Conservation (phyloP, 2,329 filamentous ascomycete genomes). For the Neofusicoccum ribis region DNA sequence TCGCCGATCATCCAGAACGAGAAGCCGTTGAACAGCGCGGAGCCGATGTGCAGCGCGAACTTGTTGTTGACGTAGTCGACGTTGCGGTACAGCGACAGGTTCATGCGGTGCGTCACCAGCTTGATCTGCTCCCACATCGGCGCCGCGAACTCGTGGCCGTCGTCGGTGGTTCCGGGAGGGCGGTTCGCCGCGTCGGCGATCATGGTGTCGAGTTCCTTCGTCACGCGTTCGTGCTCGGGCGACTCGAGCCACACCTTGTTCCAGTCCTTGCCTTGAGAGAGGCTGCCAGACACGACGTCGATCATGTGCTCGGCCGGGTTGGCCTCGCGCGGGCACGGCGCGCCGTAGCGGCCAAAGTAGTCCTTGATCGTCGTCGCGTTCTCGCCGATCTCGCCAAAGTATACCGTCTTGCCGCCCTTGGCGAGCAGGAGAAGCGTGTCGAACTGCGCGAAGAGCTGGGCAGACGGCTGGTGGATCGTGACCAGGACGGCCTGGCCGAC, state of each 20-base stretch:
- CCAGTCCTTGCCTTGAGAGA: conserved; percentile 34
- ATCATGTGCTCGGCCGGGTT: conserved; percentile 74
- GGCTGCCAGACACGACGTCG: conserved; percentile 55
- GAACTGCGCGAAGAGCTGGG: conserved; percentile 78
- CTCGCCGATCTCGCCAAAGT: conserved; percentile 76
- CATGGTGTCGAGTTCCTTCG: conserved; percentile 38
- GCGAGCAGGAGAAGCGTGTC: conserved; percentile 75
- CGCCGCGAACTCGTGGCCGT: conserved; percentile 41
- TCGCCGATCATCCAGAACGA: conserved; percentile 21
- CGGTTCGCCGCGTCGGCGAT: conserved; percentile 41
- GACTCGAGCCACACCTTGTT: conserved; percentile 40
- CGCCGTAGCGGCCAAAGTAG: conserved; percentile 50
- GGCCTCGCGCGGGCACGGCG: conserved; percentile 52
- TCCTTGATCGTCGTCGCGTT: conserved; percentile 67
- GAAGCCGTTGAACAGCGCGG: conserved; percentile 24
- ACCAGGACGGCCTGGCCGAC: conserved; percentile 81
- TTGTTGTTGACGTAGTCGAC: conserved; percentile 65
- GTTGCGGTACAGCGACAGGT: conserved; percentile 61
- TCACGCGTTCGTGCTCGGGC: conserved; percentile 34
- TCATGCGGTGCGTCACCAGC: conserved; percentile 44
- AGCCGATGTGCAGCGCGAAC: conserved; percentile 49
- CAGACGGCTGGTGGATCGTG: conserved; percentile 84
- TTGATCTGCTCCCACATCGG: conserved; percentile 32
- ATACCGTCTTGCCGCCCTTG: conserved; percentile 74
- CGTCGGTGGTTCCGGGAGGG: conserved; percentile 38